Percentiles rank a stretch among this genome's conserved stretches.
Evolutionary conservation across 768 basidiomycete species (phyloP).

Genomic region (Amanita rubescens): DNA sequence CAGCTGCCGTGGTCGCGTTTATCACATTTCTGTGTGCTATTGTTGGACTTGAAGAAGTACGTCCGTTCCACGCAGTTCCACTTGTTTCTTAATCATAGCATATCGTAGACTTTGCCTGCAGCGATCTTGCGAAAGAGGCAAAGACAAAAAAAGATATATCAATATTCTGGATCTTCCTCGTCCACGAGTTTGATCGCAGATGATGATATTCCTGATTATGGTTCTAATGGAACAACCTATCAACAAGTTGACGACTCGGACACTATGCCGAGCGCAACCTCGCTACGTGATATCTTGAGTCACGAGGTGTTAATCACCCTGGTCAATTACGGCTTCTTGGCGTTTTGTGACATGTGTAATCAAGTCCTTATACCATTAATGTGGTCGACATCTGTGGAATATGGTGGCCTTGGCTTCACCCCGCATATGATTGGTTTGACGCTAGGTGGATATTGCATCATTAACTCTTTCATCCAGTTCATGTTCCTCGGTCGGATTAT

Average conservation of each 20-base stretch:
- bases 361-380: constrained; percentile 17
- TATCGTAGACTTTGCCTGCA: neutral
- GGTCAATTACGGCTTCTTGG: neutral
- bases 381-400: constrained; percentile 40
- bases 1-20: constrained; percentile 18
- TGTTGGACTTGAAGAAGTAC: constrained; percentile 23
- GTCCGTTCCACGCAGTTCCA: neutral
- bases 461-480: constrained; percentile 46
- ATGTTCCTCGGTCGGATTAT: constrained; percentile 39
- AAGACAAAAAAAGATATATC: neutral
- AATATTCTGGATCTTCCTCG: neutral
- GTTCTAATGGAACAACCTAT: neutral
- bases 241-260: neutral
- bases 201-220: neutral
- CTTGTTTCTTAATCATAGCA: neutral
- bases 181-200: neutral
- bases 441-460: constrained; percentile 41
- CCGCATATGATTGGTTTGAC: constrained; percentile 47
- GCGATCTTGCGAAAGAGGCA: neutral
- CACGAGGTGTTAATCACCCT: neutral
- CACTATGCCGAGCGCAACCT: neutral
- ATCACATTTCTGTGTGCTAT: constrained; percentile 15
- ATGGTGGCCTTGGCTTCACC: constrained; percentile 52
- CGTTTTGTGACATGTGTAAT: neutral
- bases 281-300: neutral